A percentile compares a stretch with the other conserved stretches of the same genome.
Evolutionary conservation across 2,329 filamentous ascomycete species (phyloP).

Genomic region (Fusarium tupiense): DNA sequence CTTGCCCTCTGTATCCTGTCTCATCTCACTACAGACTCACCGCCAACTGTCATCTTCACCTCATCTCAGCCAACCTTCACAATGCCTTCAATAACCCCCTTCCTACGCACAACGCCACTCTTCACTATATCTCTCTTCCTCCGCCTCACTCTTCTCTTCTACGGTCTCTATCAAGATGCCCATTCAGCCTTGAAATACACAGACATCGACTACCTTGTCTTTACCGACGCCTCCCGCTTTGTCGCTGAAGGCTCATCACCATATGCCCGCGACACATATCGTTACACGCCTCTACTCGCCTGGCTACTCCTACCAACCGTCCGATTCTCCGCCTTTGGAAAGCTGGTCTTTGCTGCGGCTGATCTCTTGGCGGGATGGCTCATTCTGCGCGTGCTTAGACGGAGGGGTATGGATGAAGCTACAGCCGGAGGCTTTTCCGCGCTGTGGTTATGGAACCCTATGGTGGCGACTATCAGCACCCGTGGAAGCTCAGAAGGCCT

Average conservation of each 20-base stretch:
- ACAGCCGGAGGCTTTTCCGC: conserved; percentile 79
- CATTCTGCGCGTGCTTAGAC: conserved; percentile 58
- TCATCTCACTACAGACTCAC: conserved; percentile 24
- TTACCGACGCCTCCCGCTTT: conserved; percentile 92
- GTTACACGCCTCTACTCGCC: conserved; percentile 92
- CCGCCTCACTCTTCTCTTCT: conserved; percentile 79
- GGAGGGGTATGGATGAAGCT: conserved; percentile 57
- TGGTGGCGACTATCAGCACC: conserved; percentile 97
- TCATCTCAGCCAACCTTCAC: conserved; percentile 17
- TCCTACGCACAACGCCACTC: conserved; percentile 56
- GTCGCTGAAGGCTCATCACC: conserved; percentile 74
- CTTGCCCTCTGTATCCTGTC: not conserved
- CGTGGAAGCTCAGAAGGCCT: conserved; percentile 93
- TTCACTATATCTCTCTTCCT: conserved; percentile 70
- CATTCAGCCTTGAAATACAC: conserved; percentile 96
- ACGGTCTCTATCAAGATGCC: conserved; percentile 92
- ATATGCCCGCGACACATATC: conserved; percentile 92
- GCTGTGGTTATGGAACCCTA: conserved; percentile 95
- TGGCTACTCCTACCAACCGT: conserved; percentile 87
- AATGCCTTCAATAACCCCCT: conserved; percentile 39
- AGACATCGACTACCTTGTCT: conserved; percentile 98
- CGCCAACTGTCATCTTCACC: conserved; percentile 42
- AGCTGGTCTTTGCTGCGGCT: conserved; percentile 83
- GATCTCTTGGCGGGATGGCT: conserved; percentile 89
- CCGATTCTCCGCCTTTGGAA: conserved; percentile 83